Conservation (phyloP, 202 grass and related monocot genomes). For the Setaria viridis region DNA sequence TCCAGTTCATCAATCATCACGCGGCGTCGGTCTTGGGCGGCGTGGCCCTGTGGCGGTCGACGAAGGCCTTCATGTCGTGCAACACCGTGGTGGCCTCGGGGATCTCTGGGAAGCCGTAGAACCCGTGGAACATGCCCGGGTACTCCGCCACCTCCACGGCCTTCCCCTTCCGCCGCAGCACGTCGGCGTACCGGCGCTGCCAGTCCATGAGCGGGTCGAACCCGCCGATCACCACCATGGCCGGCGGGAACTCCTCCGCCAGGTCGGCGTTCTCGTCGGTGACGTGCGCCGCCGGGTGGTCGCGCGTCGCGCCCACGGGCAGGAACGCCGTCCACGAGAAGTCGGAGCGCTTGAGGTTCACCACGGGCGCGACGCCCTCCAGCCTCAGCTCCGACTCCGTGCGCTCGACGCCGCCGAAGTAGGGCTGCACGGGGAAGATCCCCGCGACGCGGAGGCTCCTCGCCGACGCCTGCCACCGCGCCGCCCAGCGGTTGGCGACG, state of each 20-base stretch:
- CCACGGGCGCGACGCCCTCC: conserved; percentile 32
- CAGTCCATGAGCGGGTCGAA: conserved; percentile 54
- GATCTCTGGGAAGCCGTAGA: conserved; percentile 55
- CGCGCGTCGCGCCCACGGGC: conserved; percentile 46
- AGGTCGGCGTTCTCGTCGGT: conserved; percentile 33
- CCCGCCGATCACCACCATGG: conserved; percentile 47
- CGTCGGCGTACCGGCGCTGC: conserved; percentile 50
- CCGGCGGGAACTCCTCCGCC: conserved; percentile 24
- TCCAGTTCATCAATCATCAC: not conserved
- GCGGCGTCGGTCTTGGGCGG: not conserved
- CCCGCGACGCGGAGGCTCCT: not conserved
- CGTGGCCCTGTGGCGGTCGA: conserved; percentile 29
- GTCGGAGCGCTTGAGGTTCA: conserved; percentile 31
- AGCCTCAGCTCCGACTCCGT: conserved; percentile 37
- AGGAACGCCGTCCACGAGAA: conserved; percentile 61
- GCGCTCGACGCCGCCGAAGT: conserved; percentile 47
- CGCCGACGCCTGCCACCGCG: not conserved
- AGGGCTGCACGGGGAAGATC: conserved; percentile 43
- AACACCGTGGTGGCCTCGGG: conserved; percentile 41
- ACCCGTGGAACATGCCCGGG: conserved; percentile 49
- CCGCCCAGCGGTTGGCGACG: conserved; percentile 47
- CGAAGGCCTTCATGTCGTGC: conserved; percentile 47
- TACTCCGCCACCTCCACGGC: conserved; percentile 40
- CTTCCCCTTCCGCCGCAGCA: conserved; percentile 40
- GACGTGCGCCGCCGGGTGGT: conserved; percentile 57